Evolutionary conservation across 1,284 basidiomycete genomes (phyloP), one percentile per base, ranked within the genome.

Genomic region (Ustilago loliicola): DNA sequence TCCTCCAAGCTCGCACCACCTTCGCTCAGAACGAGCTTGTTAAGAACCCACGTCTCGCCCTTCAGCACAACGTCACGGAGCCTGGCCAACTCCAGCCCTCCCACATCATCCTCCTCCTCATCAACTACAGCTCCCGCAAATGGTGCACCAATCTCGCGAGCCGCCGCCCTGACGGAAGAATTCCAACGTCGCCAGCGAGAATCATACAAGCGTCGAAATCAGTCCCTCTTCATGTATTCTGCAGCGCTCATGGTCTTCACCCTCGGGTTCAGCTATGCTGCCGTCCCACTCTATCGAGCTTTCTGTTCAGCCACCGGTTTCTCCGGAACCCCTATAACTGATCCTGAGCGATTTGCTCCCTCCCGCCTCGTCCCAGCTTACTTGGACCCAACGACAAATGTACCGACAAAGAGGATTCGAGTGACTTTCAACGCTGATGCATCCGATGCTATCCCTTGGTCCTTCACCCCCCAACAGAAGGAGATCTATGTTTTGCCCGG

Each of bases 261-360:
- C 0, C 87, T 94, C 1, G 96, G 96, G 8, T 89, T 93, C 42
- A 94, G 94, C 9, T 99, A 99, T 87, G 96, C 97, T 21, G 94
- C 97, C 34, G 97, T 99, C 1, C 97, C 97, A 0, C 89, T 98
- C 5, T 99, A 99, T 87, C 92, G 97, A 57, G 95, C 95, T 84
- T 99, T 99, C 88, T 99, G 97, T 87, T 93, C 95, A 2, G 94
- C 95, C 2, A 99, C 97, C 1, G 97, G 97, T 1, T 99, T 96
- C 85, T 94, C 92, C 11, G 97, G 97, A 2, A 96, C 95, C 25
- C 97, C 97, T 2, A 92, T 94, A 61, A 94, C 95, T 48, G 84
- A 84, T 38, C 66, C 73, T 2, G 80, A 80, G 19, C 64, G 80
- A 6, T 85, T 80, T 51, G 74, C 72, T 1, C 79, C 77, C 4